Percentiles rank a stretch among this genome's conserved stretches.
Conservation (phyloP, 2,329 filamentous ascomycete species). For the Bipolaris sorokiniana region DNA sequence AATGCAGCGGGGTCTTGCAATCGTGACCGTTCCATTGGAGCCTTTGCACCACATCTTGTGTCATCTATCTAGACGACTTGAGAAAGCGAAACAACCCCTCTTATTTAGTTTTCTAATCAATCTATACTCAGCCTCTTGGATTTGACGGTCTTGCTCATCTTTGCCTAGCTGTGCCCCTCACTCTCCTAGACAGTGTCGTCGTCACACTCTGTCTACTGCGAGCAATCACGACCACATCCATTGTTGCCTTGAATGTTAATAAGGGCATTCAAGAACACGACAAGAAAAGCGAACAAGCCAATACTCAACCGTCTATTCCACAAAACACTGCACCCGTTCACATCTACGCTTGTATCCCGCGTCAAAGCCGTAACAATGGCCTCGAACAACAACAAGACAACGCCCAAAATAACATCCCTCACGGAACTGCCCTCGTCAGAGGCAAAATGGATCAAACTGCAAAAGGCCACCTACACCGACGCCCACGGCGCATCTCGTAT, state of each 20-base stretch:
- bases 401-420: constrained; percentile 29
- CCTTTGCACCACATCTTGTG: neutral
- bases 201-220: neutral
- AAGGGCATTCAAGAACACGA: neutral
- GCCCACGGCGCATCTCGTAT: constrained; percentile 62
- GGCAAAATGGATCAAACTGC: constrained; percentile 38
- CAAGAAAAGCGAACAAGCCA: neutral
- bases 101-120: neutral
- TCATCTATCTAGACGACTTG: neutral
- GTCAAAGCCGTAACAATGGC: constrained; percentile 20
- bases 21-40: neutral
- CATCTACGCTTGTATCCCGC: constrained; percentile 12
- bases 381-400: constrained; percentile 4
- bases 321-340: neutral
- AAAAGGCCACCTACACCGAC: constrained; percentile 63
- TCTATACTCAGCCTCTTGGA: neutral
- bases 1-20: constrained; percentile 5
- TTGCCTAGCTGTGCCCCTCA: neutral
- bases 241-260: constrained; percentile 10
- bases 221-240: neutral
- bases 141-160: neutral
- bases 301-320: neutral
- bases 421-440: constrained; percentile 30
- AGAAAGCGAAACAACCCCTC: neutral
- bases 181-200: constrained; percentile 2